Base-by-base conservation (phyloP, 208 protist species). In the Leishmania turanica region DNA sequence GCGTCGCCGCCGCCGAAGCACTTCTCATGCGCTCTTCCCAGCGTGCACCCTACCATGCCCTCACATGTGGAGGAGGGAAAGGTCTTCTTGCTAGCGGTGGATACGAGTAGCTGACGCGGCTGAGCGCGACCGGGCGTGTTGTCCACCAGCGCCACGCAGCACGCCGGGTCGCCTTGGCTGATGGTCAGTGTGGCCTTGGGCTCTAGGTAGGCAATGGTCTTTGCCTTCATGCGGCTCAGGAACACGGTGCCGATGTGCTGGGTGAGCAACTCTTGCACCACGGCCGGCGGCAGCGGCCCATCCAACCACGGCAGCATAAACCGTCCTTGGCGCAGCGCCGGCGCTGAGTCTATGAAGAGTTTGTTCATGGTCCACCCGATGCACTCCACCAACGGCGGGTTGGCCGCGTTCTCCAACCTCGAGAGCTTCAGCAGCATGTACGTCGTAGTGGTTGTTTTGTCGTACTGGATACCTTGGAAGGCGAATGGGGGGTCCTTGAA, bases 291-390 rank as follows among this genome's bases (percentile, higher is more conserved):
- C 6, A 88, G 83, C 8, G 73, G 45, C 15, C 87, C 90, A 0
- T 53, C 45, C 58, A 96, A 73, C 79, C 84, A 90, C 69, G 93
- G 89, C 62, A 96, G 79, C 0, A 80, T 77, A 71, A 88, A 95
- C 31, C 89, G 86, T 3, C 93, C 93, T 64, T 92, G 86, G 27
- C 93, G 91, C 60, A 93, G 70, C 27, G 83, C 75, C 45, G 78
- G 80, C 11, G 65, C 64, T 40, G 83, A 71, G 60, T 93, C 89
- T 27, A 88, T 75, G 75, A 95, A 94, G 9, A 95, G 47, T 71
- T 90, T 94, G 37, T 88, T 85, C 69, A 92, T 80, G 0, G 91
- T 88, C 91, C 93, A 96, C 34, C 75, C 91, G 9, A 94, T 77
- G n/a, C 72, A 60, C 73, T 88, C 80, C 34, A 87, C 70, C 68